These are phyloP conservation scores for Tephrocybe sp. DNA, from an alignment of 768 basidiomycete genomes.

Conservation along the genomic window DNA sequence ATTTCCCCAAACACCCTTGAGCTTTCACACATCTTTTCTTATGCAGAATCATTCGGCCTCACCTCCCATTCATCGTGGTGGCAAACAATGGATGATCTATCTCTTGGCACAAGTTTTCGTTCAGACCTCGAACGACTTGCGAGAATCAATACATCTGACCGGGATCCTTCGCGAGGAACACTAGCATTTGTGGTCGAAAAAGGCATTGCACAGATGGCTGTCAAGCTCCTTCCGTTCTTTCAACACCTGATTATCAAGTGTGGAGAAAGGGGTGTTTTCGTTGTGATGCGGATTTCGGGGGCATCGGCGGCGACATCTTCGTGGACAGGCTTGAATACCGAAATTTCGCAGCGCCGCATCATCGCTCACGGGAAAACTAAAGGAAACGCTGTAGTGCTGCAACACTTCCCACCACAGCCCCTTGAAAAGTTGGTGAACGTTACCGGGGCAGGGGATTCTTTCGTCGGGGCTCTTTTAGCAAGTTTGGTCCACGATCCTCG, in stretches of 20 bases:
- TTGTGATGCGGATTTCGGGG: constrained; percentile 51
- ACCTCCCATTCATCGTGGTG: constrained; percentile 64
- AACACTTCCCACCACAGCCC: constrained; percentile 67
- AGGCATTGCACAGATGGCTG: constrained; percentile 78
- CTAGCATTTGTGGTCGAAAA: constrained; percentile 64
- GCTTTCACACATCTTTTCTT: constrained; percentile 54
- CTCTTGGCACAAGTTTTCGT: constrained; percentile 67
- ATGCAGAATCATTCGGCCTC: constrained; percentile 44
- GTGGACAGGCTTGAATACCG: constrained; percentile 54
- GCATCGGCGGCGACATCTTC: constrained; percentile 37
- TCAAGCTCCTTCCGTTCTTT: constrained; percentile 84
- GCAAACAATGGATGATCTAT: constrained; percentile 60
- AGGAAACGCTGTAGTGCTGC: constrained; percentile 54
- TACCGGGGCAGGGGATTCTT: constrained; percentile 59
- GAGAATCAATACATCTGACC: constrained; percentile 40
- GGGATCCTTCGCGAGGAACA: constrained; percentile 38
- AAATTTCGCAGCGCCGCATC: constrained; percentile 46
- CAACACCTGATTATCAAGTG: constrained; percentile 85
- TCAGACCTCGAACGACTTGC: constrained; percentile 64
- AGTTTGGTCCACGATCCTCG: constrained; percentile 46
- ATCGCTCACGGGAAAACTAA: constrained; percentile 47
- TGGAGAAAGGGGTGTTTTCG: constrained; percentile 66
- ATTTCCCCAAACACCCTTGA: constrained; percentile 88
- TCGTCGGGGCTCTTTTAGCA: constrained; percentile 71
- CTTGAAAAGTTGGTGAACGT: constrained; percentile 59